Base-by-base conservation (phyloP, 805 yeast genomes). In the Candida railenensis region DNA sequence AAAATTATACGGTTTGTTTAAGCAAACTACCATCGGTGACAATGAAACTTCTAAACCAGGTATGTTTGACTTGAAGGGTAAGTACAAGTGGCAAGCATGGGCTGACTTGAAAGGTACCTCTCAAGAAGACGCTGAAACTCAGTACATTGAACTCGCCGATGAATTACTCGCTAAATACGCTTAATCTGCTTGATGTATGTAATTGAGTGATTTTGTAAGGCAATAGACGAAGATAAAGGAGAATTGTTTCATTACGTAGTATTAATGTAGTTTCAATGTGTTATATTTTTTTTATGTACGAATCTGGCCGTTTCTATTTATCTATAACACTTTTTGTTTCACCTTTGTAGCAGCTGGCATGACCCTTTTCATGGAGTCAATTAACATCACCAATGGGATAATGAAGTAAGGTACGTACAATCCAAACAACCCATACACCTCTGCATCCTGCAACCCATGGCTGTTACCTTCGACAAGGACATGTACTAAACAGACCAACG, bases 31-130 rank as follows among this genome's bases (percentile, higher is more conserved):
- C 32, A 86, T 85, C 47, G 99, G 99, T 55, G 99, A 94, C 79
- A 89, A 89, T 80, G 69, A 67, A 54, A 87, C 96, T 51, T 74
- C 78, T 46, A 88, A 89, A 74, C 99, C 99, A 45, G 94, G 97
- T 53, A 71, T 87, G 49, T 89, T 94, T 67, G 96, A 90, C 73
- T 79, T 94, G 74, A 89, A 87, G 75, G 97, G 92, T 57, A 90
- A 95, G 73, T 87, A 88, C 81, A 94, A 94, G 78, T 94, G 98
- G 98, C 92, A 91, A 65, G 80, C 98, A 7, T 94, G 98, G 98
- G 85, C 85, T 60, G 83, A 82, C 58, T 74, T 85, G 62, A 86
- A 87, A 74, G 99, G 99, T 48, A 80, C 80, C 50, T 70, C 89
- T 36, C 87, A 87, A 70, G 96, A 82, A 57, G 97, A 89, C 32